Evolutionary conservation across 441 rosid genomes (phyloP), one percentile per base, ranked within the genome.

Genomic region (Croton laevigatus): DNA sequence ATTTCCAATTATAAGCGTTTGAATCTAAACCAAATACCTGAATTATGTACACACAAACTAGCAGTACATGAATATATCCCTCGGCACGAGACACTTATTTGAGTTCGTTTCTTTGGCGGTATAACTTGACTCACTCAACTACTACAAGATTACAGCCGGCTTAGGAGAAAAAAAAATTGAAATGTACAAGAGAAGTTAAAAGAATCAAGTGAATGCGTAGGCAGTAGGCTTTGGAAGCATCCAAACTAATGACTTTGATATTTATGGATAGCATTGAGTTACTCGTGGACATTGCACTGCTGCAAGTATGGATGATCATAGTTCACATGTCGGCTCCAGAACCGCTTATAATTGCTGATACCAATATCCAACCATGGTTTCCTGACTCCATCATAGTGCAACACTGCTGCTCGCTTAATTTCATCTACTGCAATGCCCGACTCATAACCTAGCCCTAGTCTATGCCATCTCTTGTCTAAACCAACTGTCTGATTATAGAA

Each of bases 361-460:
- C 89, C 87, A 1, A 89, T 90, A 61, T 94, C 97, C 61, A 89
- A 75, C 97, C 97, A 91, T 1, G 98, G 97, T 76, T 94, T 91
- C 96, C 73, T 87, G 72, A 87, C 81, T 70, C 98, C 98, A 38
- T 90, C 85, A 7, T 87, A 90, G 80, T 91, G 98, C 73, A 91
- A 81, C 27, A 94, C 97, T 16, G 88, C 91, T 4, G 94, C 94
- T 72, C 22, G 66, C 51, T 94, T 86, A 9, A 93, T 82, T 9
- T 86, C 86, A 2, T 17, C 69, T 13, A 6, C 77, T 16, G 34
- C 69, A 12, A 87, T 75, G 54, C 81, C 85, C 3, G 87, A 85
- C 66, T 89, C 84, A 12, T 87, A 79, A 57, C 97, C 98, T 66
- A 91, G 86, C 54, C 97, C 97, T 5, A 81, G 86, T 62, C 75